phyloP scores from a whole-genome alignment of 129 eudicot species.

The Chrysanthemum lavandulifolium region DNA sequence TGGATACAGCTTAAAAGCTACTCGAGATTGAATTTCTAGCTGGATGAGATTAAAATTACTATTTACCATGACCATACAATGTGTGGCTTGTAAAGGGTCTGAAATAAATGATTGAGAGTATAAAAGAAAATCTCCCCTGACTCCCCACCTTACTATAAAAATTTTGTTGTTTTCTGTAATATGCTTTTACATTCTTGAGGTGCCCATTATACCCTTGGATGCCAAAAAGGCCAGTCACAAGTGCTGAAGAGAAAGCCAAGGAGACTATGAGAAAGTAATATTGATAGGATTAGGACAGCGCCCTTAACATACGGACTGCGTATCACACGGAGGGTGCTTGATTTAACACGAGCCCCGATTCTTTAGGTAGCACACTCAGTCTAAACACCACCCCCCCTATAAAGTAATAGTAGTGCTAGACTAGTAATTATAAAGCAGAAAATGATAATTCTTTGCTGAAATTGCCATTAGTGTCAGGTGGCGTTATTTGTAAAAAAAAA shows the following conservation, averaged over 20 bases:
- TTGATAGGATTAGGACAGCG: constrained; percentile 48
- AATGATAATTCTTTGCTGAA: too few species aligned
- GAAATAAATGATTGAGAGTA: constrained; percentile 43
- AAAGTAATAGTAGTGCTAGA: background rate
- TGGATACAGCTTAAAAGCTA: background rate
- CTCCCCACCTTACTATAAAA: constrained; percentile 42
- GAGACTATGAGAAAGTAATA: constrained; percentile 37
- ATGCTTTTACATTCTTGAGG: constrained; percentile 35
- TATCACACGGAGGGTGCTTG: constrained; percentile 51
- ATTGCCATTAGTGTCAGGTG: background rate
- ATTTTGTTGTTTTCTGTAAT: constrained; percentile 50
- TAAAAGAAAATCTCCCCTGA: constrained; percentile 18
- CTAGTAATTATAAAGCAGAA: background rate
- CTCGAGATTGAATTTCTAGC: background rate
- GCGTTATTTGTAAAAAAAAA: constrained; percentile 10
- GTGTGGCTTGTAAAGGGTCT: constrained; percentile 39
- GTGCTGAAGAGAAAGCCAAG: constrained; percentile 28
- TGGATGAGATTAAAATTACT: background rate
- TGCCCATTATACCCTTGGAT: constrained; percentile 44
- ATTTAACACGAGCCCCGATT: constrained; percentile 42
- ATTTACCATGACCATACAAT: constrained; percentile 3
- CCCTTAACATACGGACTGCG: constrained; percentile 71
- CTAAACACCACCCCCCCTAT: constrained; percentile 29
- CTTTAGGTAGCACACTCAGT: constrained; percentile 16
- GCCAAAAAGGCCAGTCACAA: constrained; percentile 10